phyloP scores from a whole-genome alignment of 208 protist species.

The Leishmania guyanensis region DNA sequence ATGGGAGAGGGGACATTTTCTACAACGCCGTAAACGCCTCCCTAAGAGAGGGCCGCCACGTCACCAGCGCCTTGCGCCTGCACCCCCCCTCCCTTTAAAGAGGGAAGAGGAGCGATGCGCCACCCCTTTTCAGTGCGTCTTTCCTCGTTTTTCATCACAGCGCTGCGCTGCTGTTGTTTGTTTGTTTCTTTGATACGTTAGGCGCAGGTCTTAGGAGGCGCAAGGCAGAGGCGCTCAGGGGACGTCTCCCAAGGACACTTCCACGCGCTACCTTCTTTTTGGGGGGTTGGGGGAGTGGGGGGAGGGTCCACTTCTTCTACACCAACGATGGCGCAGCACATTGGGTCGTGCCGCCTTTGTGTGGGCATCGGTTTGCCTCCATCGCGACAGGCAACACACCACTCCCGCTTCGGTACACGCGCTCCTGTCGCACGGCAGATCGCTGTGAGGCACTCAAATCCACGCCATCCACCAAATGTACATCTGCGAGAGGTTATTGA shows the following conservation, averaged over 20 bases:
- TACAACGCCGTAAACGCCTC: background rate
- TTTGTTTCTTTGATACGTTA: background rate
- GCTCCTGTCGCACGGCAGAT: background rate
- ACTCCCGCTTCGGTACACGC: background rate
- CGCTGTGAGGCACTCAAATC: slow-evolving; percentile 44
- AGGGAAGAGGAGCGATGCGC: no score
- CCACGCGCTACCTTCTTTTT: background rate
- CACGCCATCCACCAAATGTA: slow-evolving; percentile 98
- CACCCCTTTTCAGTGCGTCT: background rate
- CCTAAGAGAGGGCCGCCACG: background rate
- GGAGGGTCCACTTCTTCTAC: background rate
- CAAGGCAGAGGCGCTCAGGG: background rate
- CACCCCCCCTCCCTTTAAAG: background rate
- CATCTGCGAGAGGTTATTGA: slow-evolving; percentile 94
- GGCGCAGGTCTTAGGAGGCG: background rate
- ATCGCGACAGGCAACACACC: background rate
- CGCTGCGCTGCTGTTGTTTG: background rate
- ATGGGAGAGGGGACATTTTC: background rate
- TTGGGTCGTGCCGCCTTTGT: background rate
- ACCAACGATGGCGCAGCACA: background rate
- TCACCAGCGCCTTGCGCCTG: background rate
- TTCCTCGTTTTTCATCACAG: background rate
- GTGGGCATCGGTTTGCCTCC: background rate
- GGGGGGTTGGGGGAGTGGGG: no score
- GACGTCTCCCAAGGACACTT: background rate